Base-by-base conservation (phyloP, 2,329 filamentous ascomycete species). In the Trichoderma lentiforme region DNA sequence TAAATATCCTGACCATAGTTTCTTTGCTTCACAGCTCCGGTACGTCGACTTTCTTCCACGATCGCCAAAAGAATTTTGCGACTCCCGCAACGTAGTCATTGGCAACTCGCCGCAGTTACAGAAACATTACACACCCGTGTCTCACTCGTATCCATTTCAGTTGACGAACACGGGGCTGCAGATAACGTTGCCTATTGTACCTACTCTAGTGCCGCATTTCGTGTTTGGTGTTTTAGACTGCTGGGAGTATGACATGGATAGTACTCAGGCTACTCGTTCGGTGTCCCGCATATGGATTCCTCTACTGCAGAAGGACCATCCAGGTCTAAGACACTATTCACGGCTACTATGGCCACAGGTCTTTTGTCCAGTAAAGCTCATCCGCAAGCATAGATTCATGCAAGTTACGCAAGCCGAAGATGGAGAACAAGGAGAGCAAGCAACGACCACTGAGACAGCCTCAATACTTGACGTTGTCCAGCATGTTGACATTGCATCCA, bases 271-370 rank as follows among this genome's bases (percentile, higher is more conserved):
- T 6, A 71, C 66, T 4, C 24, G 43, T 3, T 32, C 34, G 2
- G 32, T 71, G 8, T 71, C 51, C 6, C 70, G 70, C 4, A 66
- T 71, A 43, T 67, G 70, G 70, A 71, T 71, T 32, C 70, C 70
- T 24, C 32, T 67, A n/a, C 21, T 65, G 24, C 70, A 61, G 14
- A 60, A 57, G 36, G 53, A 56, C 5, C 70, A 65, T 34, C 47
- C 32, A 28, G 56, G 32, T 11, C 15, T 60, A 6, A n/a, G 61
- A 11, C 69, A 71, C 3, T 71, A 57, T 39, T 57, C 60, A 18
- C 58, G 69, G 2, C 34, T 71, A 6, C 26, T 71, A 1, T 71
- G 69, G 69, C 69, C 61, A 24, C 36, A 65, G 12, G 32, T 58
- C 21, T 71, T 57, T 32, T 60, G 57, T 32, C 32, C 70, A 8